These are phyloP conservation scores for Delitschia confertaspora DNA, from an alignment of 495 filamentous ascomycete species.

Conservation along the genomic window DNA sequence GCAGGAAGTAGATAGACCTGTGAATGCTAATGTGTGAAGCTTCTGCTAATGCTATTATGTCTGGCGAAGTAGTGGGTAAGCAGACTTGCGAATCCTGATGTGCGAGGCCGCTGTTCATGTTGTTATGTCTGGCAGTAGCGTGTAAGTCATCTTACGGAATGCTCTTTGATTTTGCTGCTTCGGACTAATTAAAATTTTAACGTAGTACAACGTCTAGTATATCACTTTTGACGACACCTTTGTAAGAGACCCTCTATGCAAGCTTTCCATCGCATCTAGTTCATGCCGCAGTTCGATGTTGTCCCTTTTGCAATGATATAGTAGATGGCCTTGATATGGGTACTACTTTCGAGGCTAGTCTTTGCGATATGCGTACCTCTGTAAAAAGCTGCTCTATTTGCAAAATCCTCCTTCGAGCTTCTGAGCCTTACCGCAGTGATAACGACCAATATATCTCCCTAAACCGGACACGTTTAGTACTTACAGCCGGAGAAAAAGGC, in stretches of 20 bases:
- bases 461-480: too few species aligned
- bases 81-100: too few species aligned
- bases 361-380: slow-evolving; percentile 1
- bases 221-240: slow-evolving; percentile 4
- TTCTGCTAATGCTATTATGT: slow-evolving; percentile 4
- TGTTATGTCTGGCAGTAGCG: too few species aligned
- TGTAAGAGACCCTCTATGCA: not conserved
- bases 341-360: too few species aligned
- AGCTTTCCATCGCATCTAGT: not conserved
- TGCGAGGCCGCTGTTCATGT: too few species aligned
- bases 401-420: too few species aligned
- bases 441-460: too few species aligned
- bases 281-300: slow-evolving; percentile 2
- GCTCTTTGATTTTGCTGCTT: not conserved
- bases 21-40: slow-evolving; percentile 7
- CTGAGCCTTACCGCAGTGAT: too few species aligned
- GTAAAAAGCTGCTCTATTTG: too few species aligned
- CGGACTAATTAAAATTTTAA: not conserved
- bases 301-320: slow-evolving; percentile 6
- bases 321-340: not conserved
- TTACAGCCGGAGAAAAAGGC: too few species aligned
- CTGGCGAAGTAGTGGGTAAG: slow-evolving; percentile 3
- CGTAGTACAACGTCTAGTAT: slow-evolving; percentile 5
- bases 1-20: slow-evolving; percentile 5
- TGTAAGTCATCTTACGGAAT: not conserved